These are phyloP conservation scores for Aspergillus sclerotiicarbonarius DNA, from an alignment of 495 filamentous ascomycete genomes.

Conservation along the genomic window DNA sequence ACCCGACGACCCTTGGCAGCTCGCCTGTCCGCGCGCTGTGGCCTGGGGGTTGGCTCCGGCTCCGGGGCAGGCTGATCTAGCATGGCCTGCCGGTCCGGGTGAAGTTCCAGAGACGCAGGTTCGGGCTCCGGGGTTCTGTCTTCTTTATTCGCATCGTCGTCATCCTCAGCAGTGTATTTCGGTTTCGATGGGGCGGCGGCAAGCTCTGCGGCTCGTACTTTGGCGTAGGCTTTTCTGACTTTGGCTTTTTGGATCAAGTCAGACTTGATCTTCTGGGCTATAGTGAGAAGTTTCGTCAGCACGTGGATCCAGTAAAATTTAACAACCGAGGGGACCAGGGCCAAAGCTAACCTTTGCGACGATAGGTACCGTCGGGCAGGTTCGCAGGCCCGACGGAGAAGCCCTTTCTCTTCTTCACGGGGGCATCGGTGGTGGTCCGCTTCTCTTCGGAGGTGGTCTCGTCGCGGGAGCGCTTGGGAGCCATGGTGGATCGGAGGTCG, in stretches of 20 bases:
- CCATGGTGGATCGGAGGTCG: slow-evolving; percentile 46
- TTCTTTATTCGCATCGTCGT: slow-evolving; percentile 22
- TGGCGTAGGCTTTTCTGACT: slow-evolving; percentile 88
- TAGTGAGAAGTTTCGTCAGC: slow-evolving; percentile 12
- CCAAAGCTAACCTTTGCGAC: slow-evolving; percentile 69
- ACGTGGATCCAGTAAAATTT: background rate
- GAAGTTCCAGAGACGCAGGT: slow-evolving; percentile 54
- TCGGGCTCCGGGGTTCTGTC: slow-evolving; percentile 17
- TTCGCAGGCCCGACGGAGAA: slow-evolving; percentile 88
- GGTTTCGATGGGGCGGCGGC: slow-evolving; percentile 30
- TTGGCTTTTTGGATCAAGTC: slow-evolving; percentile 91
- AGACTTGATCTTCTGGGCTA: slow-evolving; percentile 90
- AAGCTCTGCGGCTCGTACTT: slow-evolving; percentile 67
- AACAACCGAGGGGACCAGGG: background rate
- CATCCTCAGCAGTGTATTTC: slow-evolving; percentile 29
- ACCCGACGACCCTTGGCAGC: slow-evolving; percentile 27
- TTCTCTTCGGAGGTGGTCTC: slow-evolving; percentile 36
- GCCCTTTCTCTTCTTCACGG: slow-evolving; percentile 58
- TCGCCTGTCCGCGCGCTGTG: slow-evolving; percentile 11
- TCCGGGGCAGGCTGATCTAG: slow-evolving; percentile 46
- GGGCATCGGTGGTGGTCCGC: slow-evolving; percentile 39
- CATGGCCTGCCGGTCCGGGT: slow-evolving; percentile 71
- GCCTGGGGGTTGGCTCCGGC: slow-evolving; percentile 24
- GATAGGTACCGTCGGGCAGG: slow-evolving; percentile 87
- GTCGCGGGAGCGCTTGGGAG: slow-evolving; percentile 60